Evolutionary conservation across 495 filamentous ascomycete species (phyloP), one percentile per base, ranked within the genome.

Genomic region (Neurospora sp.): DNA sequence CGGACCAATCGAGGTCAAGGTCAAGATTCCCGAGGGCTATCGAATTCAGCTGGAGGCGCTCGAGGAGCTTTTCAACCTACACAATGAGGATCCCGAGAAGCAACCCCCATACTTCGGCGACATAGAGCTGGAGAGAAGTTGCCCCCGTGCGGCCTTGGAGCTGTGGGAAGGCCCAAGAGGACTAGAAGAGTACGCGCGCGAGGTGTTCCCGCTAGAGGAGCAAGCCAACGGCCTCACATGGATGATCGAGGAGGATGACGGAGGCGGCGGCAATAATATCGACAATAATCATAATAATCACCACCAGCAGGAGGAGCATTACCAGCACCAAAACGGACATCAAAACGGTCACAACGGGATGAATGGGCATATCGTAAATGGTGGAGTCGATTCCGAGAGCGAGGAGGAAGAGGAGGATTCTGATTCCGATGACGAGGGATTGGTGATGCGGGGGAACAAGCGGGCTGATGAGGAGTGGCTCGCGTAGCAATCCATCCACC

Each of bases 191-290:
- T 99, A 98, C 81, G 96, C 95, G 38, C 87, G 93, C 27, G 96
- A 99, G 77, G 94, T 96, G 0, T 99, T 98, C 77, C 94, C 94
- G 0, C 85, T 97, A 4, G 96, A 99, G 81, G 96, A 99, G 83
- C 89, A 92, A 73, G 92, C 93, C 3, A 98, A 99, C 81, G 96
- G 95, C 6, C 83, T 94, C 76, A 90, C 90, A 31, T 99, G 96
- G 96, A 97, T 97, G 94, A 80, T 83, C 45, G 83, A 83, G 10
- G 82, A 79, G 8, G 80, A 81, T 2, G 83, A 83, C 9, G 80
- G 74, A 10, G 75, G 75, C 39, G 78, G 65, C 8, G 77, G 76
- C 31, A 78, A 40, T 16, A 44, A 70, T 9, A 69, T 68, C 22
- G 77, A 38, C 10, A 44, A 70, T 9, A 69, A 70, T 31, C 39